Conservation (phyloP, 768 basidiomycete genomes). For the Cyclocybe cylindracea region DNA sequence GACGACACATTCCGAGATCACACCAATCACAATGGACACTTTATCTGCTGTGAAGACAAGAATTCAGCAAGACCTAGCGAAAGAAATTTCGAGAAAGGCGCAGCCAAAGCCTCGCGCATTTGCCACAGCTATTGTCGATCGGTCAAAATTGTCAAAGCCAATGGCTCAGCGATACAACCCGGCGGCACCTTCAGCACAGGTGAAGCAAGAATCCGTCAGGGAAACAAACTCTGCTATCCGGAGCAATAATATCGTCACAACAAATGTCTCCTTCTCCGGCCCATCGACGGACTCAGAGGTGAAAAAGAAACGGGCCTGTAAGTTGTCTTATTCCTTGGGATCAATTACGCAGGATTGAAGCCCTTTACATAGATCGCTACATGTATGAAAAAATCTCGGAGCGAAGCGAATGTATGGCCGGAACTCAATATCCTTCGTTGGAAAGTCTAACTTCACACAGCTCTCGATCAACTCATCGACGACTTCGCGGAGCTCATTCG, state of each 20-base stretch:
- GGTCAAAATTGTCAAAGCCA: conserved; percentile 31
- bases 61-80: conserved; percentile 48
- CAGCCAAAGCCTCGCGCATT: conserved; percentile 27
- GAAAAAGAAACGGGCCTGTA: conserved; percentile 57
- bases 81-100: conserved; percentile 32
- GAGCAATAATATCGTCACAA: conserved; percentile 5
- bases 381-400: conserved; percentile 93
- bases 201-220: conserved; percentile 38
- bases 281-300: conserved; percentile 37
- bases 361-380: conserved; percentile 64
- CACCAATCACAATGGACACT: conserved; percentile 49
- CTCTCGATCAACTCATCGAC: conserved; percentile 85
- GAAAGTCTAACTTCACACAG: conserved; percentile 35
- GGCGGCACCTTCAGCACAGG: conserved; percentile 16
- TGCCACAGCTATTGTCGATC: conserved; percentile 33
- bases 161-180: conserved; percentile 22
- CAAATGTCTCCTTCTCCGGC: conserved; percentile 39
- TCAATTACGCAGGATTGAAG: neutral
- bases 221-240: conserved; percentile 28
- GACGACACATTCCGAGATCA: conserved; percentile 34
- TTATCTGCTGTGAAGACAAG: conserved; percentile 45
- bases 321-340: conserved; percentile 23
- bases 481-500: conserved; percentile 77
- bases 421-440: neutral
- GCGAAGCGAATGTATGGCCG: conserved; percentile 69